Conservation (phyloP, 495 filamentous ascomycete species). For the Chaetomidium leptoderma region DNA sequence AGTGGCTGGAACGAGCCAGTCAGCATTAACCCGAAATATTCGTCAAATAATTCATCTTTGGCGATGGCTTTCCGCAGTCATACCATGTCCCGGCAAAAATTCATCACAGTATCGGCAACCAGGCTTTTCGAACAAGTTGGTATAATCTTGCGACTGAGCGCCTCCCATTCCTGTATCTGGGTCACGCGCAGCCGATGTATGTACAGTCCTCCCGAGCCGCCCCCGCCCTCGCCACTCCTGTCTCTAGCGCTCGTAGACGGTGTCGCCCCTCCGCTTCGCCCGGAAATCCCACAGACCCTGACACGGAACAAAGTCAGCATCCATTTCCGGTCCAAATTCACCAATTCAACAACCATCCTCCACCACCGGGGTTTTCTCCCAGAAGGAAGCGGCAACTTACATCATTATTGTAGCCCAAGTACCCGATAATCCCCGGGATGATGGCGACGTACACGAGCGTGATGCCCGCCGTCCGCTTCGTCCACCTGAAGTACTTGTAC, state of each 20-base stretch:
- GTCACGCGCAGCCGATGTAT: conserved; percentile 30
- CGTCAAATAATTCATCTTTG: too few relatives aligned
- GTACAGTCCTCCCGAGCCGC: conserved; percentile 24
- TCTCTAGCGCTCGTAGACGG: conserved; percentile 65
- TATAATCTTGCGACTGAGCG: not conserved
- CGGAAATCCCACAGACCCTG: conserved; percentile 85
- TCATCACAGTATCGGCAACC: not conserved
- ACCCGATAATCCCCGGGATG: conserved; percentile 64
- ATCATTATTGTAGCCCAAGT: conserved; percentile 71
- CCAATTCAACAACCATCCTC: not conserved
- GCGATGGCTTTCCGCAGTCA: not conserved
- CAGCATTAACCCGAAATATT: too few relatives aligned
- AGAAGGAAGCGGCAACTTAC: conserved; percentile 52
- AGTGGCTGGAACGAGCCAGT: too few relatives aligned
- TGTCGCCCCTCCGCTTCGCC: conserved; percentile 81
- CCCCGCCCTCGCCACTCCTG: not conserved
- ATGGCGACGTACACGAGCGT: conserved; percentile 67
- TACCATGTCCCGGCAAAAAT: not conserved
- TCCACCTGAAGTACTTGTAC: conserved; percentile 95
- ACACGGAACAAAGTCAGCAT: not conserved
- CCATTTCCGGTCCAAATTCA: not conserved
- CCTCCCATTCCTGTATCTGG: not conserved
- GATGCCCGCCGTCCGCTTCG: conserved; percentile 69
- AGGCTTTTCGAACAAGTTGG: not conserved
- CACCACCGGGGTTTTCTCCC: not conserved